These are phyloP conservation scores for Wickerhamomyces bovis DNA, from an alignment of 805 yeast species.

Conservation along the genomic window DNA sequence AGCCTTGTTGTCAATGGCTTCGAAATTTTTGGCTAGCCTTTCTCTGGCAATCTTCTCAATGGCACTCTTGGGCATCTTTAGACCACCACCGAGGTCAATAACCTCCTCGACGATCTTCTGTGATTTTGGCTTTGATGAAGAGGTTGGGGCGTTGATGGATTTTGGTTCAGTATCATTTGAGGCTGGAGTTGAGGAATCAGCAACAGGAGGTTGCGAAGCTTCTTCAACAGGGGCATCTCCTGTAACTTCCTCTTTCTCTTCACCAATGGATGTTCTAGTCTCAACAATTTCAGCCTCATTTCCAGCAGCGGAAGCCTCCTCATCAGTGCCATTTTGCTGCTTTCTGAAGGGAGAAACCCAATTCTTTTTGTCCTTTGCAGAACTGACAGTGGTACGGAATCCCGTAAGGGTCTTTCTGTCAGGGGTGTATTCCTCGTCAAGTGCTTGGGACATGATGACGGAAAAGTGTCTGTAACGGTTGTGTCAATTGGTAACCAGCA, in stretches of 20 bases:
- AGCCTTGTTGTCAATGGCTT: conserved; percentile 19
- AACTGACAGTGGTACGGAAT: conserved; percentile 18
- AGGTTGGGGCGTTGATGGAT: neutral
- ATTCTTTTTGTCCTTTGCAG: conserved; percentile 18
- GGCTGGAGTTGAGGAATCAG: neutral
- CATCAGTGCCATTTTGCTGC: neutral
- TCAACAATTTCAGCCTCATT: neutral
- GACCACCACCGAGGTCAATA: conserved; percentile 25
- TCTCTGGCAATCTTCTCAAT: conserved; percentile 22
- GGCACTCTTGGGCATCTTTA: conserved; percentile 22
- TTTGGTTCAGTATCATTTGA: neutral
- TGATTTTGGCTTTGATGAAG: conserved; percentile 4
- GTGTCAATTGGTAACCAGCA: neutral
- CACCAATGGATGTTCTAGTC: neutral
- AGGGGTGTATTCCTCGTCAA: neutral
- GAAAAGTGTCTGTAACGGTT: neutral
- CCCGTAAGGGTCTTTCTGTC: neutral
- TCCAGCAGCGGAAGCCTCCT: conserved; percentile 1
- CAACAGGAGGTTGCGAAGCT: neutral
- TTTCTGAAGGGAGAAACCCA: conserved; percentile 27
- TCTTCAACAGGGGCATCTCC: neutral
- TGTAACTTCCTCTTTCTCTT: neutral
- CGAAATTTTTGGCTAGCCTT: conserved; percentile 17
- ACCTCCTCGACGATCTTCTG: conserved; percentile 18
- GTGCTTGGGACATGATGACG: neutral